Percentiles rank a stretch among this genome's conserved stretches.
Evolutionary conservation across 225 moss, liverwort and hornwort genomes (phyloP).

Genomic region (Physcomitrellopsis africana): DNA sequence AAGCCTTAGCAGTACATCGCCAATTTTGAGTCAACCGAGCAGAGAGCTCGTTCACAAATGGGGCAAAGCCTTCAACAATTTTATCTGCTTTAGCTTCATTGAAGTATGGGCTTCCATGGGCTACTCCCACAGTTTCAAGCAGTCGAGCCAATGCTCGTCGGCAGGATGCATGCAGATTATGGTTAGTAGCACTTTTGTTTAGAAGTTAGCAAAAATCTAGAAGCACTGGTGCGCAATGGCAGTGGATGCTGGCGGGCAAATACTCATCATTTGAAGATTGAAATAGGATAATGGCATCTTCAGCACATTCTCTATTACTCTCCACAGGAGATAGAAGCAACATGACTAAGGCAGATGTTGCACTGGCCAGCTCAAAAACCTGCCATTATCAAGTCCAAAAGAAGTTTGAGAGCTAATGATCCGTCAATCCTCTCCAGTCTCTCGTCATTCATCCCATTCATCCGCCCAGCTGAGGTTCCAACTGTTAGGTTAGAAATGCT

Average conservation of each 20-base stretch:
- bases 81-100: constrained; percentile 96
- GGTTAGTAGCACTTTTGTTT: constrained; percentile 85
- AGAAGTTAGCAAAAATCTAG: constrained; percentile 96
- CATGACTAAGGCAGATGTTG: constrained; percentile 88
- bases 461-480: constrained; percentile 45
- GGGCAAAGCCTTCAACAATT: constrained; percentile 95
- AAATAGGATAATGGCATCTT: constrained; percentile 84
- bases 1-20: constrained; percentile 62
- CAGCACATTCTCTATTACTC: constrained; percentile 94
- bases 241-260: constrained; percentile 81
- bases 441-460: constrained; percentile 38
- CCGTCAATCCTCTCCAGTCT: constrained; percentile 33
- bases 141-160: constrained; percentile 94
- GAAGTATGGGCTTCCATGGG: constrained; percentile 83
- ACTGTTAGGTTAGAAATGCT: constrained; percentile 36
- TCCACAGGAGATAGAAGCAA: constrained; percentile 82
- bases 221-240: constrained; percentile 92
- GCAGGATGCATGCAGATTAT: constrained; percentile 76
- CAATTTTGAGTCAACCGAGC: constrained; percentile 66
- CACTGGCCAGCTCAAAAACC: constrained; percentile 97
- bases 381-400: constrained; percentile 41
- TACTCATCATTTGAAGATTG: constrained; percentile 87
- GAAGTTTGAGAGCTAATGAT: constrained; percentile 24
- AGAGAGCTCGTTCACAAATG: constrained; percentile 94
- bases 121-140: constrained; percentile 85